Base-by-base conservation (phyloP, 2,329 filamentous ascomycete genomes). In the Fonsecaea nubica region DNA sequence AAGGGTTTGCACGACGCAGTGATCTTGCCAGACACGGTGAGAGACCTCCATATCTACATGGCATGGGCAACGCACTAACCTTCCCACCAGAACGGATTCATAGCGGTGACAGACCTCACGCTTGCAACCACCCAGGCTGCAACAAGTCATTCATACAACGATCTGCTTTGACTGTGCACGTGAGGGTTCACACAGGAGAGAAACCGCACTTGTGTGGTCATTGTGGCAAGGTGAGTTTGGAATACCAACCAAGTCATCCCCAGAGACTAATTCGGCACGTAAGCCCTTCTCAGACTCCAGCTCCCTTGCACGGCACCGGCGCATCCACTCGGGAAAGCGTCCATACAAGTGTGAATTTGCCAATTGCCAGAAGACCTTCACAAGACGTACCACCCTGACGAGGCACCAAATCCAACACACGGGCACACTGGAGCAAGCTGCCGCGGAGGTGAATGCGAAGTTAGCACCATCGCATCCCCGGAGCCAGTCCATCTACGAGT, bases 361-460 rank as follows among this genome's bases (percentile, higher is more conserved):
- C 66, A 93, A 97, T 78, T 99, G 95, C 79, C 93, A 98, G 77
- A 98, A 98, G 85, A 98, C 94, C 0, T 99, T 99, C 76, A 99
- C 95, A 9, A 90, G 95, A 64, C 90, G 94, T 71, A 98, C 95
- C 0, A 98, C 95, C 2, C 83, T 99, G 68, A 99, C 94, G 1
- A 89, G 95, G 58, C 95, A 99, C 77, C 93, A 97, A 80, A 97
- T 96, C 73, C 92, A 96, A 74, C 95, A 98, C 78, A 96, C 91
- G 21, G 95, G 94, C 50, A 97, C 93, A 0, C 91, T 97, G 15
- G 94, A 97, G 77, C 94, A 98, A 78, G 92, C 94, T 8, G 93
- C 93, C 1, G 92, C 89, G 2, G 92, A 93, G 4, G 97, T 93
- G 0, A 93, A 92, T 38, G 93, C 93, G 50, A 93, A 92, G 59